Conservation (phyloP, 2,329 filamentous ascomycete species). For the Gaeumannomyces sp. region DNA sequence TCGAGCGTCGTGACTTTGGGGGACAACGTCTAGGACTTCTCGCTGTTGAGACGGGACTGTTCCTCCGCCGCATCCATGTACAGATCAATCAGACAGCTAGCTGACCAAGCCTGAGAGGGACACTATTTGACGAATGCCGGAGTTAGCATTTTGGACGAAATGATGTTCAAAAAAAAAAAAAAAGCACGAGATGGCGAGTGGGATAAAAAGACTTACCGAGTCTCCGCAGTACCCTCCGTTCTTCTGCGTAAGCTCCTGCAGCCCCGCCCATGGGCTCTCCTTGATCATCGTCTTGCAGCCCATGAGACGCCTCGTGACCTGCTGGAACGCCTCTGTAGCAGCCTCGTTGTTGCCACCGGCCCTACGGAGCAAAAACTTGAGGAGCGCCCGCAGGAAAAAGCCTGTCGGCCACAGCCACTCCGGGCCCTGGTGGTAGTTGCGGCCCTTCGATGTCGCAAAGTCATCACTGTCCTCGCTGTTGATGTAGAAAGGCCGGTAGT, state of each 20-base stretch:
- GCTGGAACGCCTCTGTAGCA: slow-evolving; percentile 84
- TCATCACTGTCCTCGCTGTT: slow-evolving; percentile 91
- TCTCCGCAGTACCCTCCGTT: slow-evolving; percentile 76
- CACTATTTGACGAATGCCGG: slow-evolving; percentile 45
- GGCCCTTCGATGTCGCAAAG: slow-evolving; percentile 86
- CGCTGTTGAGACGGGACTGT: slow-evolving; percentile 23
- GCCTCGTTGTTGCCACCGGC: slow-evolving; percentile 50
- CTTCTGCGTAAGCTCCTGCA: slow-evolving; percentile 91
- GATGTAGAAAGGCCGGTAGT: slow-evolving; percentile 91
- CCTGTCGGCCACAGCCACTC: slow-evolving; percentile 98
- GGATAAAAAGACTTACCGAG: slow-evolving; percentile 61
- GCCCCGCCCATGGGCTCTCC: slow-evolving; percentile 77
- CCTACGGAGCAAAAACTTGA: slow-evolving; percentile 81
- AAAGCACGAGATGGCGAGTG: slow-evolving; percentile 10
- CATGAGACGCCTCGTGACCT: slow-evolving; percentile 75
- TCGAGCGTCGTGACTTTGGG: not conserved
- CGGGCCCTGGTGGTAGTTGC: slow-evolving; percentile 97
- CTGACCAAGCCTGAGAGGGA: slow-evolving; percentile 94
- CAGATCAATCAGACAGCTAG: slow-evolving; percentile 87
- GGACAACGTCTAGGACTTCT: not conserved
- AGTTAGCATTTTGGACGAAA: not conserved
- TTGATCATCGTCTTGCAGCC: slow-evolving; percentile 82
- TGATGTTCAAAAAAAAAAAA: slow-evolving; percentile 3
- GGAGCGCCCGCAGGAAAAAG: slow-evolving; percentile 85
- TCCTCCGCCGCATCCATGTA: slow-evolving; percentile 80